phyloP scores from a whole-genome alignment of 2,329 filamentous ascomycete species.

The Cadophora luteo-olivacea region DNA sequence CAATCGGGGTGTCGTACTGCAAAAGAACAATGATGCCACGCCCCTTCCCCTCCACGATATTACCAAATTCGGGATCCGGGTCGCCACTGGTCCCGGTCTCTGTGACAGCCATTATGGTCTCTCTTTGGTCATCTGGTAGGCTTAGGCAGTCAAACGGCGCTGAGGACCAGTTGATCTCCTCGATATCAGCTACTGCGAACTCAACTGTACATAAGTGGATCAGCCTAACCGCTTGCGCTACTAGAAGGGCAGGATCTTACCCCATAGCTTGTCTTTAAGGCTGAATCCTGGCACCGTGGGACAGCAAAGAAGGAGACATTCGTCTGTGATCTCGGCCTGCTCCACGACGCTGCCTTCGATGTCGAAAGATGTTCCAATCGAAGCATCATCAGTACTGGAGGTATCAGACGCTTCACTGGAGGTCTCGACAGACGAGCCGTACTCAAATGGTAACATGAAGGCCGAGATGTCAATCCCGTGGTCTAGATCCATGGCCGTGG shows the following conservation, averaged over 20 bases:
- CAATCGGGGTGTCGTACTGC: neutral
- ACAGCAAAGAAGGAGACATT: neutral
- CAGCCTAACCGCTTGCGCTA: neutral
- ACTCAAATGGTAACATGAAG: neutral
- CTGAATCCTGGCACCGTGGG: neutral
- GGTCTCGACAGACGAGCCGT: too few relatives aligned
- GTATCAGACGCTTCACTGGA: too few relatives aligned
- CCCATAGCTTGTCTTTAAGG: neutral
- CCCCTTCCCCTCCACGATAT: neutral
- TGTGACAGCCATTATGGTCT: neutral
- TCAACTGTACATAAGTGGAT: neutral
- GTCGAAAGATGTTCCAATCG: neutral
- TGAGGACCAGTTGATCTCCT: neutral
- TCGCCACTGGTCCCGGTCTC: neutral
- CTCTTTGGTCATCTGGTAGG: neutral
- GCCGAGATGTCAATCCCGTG: neutral
- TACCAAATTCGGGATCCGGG: neutral
- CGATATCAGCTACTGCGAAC: neutral
- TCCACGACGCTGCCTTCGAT: neutral
- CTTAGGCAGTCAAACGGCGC: too few relatives aligned
- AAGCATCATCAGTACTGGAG: neutral
- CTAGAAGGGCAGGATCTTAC: neutral
- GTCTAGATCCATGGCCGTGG: neutral
- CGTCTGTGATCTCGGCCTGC: neutral
- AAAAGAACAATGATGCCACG: neutral